These are phyloP conservation scores for Aquilaria malaccensis DNA, from an alignment of 345 rosid genomes.

Conservation along the genomic window DNA sequence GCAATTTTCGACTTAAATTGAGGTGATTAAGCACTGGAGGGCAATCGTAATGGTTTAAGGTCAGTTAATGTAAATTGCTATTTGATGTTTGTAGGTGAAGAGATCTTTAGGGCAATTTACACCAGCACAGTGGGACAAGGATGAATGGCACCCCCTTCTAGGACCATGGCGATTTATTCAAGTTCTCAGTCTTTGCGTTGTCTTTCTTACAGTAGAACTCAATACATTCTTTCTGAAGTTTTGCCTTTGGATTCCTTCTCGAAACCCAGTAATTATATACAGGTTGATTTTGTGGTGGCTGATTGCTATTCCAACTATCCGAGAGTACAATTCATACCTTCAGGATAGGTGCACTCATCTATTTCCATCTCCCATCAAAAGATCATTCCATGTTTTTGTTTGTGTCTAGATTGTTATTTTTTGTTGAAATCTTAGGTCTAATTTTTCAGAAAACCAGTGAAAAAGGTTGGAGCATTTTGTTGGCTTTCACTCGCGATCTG, in stretches of 20 bases:
- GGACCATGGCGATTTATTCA: slow-evolving; percentile 98
- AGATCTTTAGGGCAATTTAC: slow-evolving; percentile 92
- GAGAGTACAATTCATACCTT: slow-evolving; percentile 95
- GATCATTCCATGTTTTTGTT: background rate
- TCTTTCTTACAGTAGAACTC: slow-evolving; percentile 85
- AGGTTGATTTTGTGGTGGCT: slow-evolving; percentile 98
- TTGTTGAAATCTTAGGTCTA: background rate
- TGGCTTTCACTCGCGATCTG: slow-evolving; percentile 97
- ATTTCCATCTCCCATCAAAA: background rate
- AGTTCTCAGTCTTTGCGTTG: slow-evolving; percentile 80
- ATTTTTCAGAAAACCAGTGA: slow-evolving; percentile 56
- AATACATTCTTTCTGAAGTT: slow-evolving; percentile 98
- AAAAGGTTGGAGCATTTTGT: slow-evolving; percentile 97
- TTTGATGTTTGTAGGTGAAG: slow-evolving; percentile 51
- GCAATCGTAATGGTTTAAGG: background rate
- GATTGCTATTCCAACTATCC: slow-evolving; percentile 91
- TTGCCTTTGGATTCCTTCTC: slow-evolving; percentile 94
- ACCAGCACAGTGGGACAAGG: slow-evolving; percentile 99
- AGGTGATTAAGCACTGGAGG: too few relatives aligned
- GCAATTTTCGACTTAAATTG: background rate
- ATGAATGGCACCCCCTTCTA: slow-evolving; percentile 96
- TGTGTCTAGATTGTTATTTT: background rate
- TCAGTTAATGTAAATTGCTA: background rate
- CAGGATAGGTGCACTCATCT: slow-evolving; percentile 62
- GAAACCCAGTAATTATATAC: slow-evolving; percentile 84